Evolutionary conservation across 768 basidiomycete species (phyloP), one percentile per base, ranked within the genome.

Genomic region (Suillus occidentalis): DNA sequence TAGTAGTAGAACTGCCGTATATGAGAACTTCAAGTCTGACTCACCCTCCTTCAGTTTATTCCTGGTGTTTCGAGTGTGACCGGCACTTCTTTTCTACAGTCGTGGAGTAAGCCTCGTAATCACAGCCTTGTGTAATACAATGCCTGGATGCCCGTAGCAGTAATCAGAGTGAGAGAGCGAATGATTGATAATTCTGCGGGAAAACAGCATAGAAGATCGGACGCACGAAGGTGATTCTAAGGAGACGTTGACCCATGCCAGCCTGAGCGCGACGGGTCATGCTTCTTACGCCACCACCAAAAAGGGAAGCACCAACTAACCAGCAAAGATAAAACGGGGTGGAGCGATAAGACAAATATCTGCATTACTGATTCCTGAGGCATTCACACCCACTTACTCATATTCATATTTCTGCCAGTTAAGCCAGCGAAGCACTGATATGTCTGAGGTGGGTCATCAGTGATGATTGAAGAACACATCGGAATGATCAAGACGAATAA

Each of bases 11-110:
- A n/a, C 40, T 20, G 10, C 20, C 28, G 66, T 4, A 47, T 65
- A 68, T 6, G 72, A 50, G 6, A 71, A 61, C 16, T 71, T 67
- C 22, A 76, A 69, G 1, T 28, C 66, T 20, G 83, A 80, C 66
- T 93, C 90, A 67, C 85, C 88, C 73, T 87, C 83, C 72, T 85
- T 87, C 65, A 94, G 75, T 75, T 90, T 89, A 45, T 88, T 84
- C 86, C 92, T 87, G 8, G 92, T 84, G 69, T 87, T 83, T 66
- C 83, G 83, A 59, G 94, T 88, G 64, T 16, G 83, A 81, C 76
- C 92, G 90, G 77, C 93, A 94, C 64, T 81, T 79, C 62, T 72
- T 67, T 40, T 60, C 68, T n/a, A n/a, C n/a, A n/a, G n/a, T n/a
- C 16, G 4, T 28, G 4, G 50, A 52, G 25, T 3, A 25, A 25